Conservation (phyloP, 768 basidiomycete species). For the Butyriboletus loyo region DNA sequence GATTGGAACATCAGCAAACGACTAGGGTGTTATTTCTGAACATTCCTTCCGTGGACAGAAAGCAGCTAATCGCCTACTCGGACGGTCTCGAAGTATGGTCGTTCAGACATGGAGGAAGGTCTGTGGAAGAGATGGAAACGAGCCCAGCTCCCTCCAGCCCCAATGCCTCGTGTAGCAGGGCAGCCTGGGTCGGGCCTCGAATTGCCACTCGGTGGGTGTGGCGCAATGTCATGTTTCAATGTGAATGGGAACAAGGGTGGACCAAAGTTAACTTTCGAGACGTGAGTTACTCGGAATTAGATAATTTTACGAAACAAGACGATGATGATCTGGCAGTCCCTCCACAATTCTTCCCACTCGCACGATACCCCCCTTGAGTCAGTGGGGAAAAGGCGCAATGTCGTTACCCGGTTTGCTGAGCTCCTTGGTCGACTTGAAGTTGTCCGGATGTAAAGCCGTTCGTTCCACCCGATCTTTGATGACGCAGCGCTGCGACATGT, state of each 20-base stretch:
- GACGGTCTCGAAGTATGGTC: slow-evolving; percentile 67
- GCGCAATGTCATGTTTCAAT: slow-evolving; percentile 20
- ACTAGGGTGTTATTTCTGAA: slow-evolving; percentile 44
- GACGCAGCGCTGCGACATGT: slow-evolving; percentile 8
- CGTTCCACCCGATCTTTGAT: slow-evolving; percentile 3
- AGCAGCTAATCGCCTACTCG: slow-evolving; percentile 42
- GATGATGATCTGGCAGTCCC: neutral
- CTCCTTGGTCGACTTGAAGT: neutral
- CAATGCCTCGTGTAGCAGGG: slow-evolving; percentile 18
- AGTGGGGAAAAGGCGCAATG: neutral
- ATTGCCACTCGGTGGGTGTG: slow-evolving; percentile 18
- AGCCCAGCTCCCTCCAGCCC: slow-evolving; percentile 9
- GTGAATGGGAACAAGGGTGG: slow-evolving; percentile 16
- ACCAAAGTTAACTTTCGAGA: slow-evolving; percentile 12
- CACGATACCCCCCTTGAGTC: neutral
- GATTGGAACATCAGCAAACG: slow-evolving; percentile 80
- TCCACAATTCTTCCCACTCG: slow-evolving; percentile 4
- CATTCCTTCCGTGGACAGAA: neutral
- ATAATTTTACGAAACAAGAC: slow-evolving; percentile 20
- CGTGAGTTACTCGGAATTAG: slow-evolving; percentile 21
- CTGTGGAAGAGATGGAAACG: slow-evolving; percentile 1
- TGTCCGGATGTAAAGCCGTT: neutral
- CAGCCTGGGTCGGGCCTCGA: slow-evolving; percentile 31
- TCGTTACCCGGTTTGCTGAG: neutral
- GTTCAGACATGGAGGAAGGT: slow-evolving; percentile 23